These are phyloP conservation scores for Chlorociboria aeruginascens DNA, from an alignment of 495 filamentous ascomycete species.

Conservation along the genomic window DNA sequence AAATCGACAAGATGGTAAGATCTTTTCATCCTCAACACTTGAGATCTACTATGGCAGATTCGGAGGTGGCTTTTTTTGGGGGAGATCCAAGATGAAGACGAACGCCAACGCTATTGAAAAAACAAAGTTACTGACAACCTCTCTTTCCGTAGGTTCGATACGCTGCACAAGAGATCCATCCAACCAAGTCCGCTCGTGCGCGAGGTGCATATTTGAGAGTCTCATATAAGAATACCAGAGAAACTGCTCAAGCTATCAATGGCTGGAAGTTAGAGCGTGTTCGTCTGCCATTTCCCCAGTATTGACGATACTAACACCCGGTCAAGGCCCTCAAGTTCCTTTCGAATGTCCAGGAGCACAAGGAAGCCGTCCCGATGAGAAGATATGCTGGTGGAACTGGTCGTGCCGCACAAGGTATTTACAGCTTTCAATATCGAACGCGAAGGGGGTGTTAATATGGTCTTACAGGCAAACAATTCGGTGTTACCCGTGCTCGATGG, in stretches of 20 bases:
- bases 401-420: slow-evolving; percentile 91
- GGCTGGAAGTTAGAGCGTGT: slow-evolving; percentile 90
- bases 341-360: slow-evolving; percentile 90
- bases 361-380: slow-evolving; percentile 94
- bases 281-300: too few species aligned
- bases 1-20: too few species aligned
- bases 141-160: slow-evolving; percentile 72
- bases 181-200: slow-evolving; percentile 88
- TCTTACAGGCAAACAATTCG: slow-evolving; percentile 85
- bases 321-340: slow-evolving; percentile 68
- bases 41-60: too few species aligned
- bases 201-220: slow-evolving; percentile 97
- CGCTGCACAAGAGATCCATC: slow-evolving; percentile 79
- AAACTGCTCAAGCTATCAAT: slow-evolving; percentile 97
- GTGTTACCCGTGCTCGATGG: slow-evolving; percentile 95
- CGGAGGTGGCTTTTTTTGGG: too few species aligned
- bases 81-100: too few species aligned
- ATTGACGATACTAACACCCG: too few species aligned
- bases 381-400: slow-evolving; percentile 90
- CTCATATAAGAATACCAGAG: slow-evolving; percentile 95
- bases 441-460: slow-evolving; percentile 6
- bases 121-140: neutral
- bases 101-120: too few species aligned
- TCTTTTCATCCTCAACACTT: too few species aligned
- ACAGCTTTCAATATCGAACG: neutral